Conservation (phyloP, 2,329 filamentous ascomycete species). For the Hymenoscyphus salicellus region DNA sequence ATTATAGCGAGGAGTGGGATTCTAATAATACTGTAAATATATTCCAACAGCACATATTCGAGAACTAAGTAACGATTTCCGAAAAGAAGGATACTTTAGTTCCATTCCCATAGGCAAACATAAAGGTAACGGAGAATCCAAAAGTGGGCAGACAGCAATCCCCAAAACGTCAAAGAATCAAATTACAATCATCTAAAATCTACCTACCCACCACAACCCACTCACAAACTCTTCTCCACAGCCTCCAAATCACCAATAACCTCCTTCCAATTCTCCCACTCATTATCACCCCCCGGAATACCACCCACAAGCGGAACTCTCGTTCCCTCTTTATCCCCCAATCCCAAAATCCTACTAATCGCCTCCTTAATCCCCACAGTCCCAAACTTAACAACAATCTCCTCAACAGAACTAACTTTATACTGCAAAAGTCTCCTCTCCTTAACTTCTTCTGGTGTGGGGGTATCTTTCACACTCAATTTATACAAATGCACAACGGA, state of each 20-base stretch:
- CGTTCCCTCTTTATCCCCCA: slow-evolving; percentile 58
- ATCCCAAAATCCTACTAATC: slow-evolving; percentile 54
- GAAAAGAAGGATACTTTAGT: no score
- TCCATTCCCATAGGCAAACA: no score
- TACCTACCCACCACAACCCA: neutral
- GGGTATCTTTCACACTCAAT: slow-evolving; percentile 40
- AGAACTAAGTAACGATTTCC: no score
- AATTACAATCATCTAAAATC: neutral
- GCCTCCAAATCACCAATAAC: slow-evolving; percentile 30
- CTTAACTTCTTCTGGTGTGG: slow-evolving; percentile 42
- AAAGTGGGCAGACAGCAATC: no score
- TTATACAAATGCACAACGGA: slow-evolving; percentile 57
- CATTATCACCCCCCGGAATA: slow-evolving; percentile 48
- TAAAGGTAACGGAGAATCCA: no score
- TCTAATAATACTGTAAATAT: no score
- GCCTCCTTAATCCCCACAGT: slow-evolving; percentile 66
- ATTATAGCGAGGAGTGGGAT: no score
- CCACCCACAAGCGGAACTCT: slow-evolving; percentile 57
- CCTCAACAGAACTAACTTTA: slow-evolving; percentile 59
- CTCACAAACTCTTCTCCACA: slow-evolving; percentile 32
- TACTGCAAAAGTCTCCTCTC: slow-evolving; percentile 58
- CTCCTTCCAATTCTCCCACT: slow-evolving; percentile 50
- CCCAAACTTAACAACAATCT: slow-evolving; percentile 58
- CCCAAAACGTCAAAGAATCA: no score
- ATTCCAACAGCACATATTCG: no score